Base-by-base conservation (phyloP, 176 grass and related monocot species). In the Eremochloa ophiuroides region DNA sequence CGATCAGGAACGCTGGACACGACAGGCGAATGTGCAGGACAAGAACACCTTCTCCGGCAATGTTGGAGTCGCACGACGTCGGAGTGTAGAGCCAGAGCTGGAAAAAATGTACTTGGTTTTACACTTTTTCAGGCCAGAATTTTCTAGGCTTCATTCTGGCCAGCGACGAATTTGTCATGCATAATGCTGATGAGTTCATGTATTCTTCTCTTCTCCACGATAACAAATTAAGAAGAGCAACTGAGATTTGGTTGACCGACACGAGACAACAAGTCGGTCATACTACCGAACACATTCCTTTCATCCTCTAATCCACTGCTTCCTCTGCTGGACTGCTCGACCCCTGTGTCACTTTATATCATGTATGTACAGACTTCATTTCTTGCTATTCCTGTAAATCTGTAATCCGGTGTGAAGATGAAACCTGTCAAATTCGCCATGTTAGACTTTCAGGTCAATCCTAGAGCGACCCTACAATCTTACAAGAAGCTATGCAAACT, bases 1-100 rank as follows among this genome's bases (percentile, higher is more conserved):
- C 26, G 68, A 38, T 48, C 68, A 6, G 26, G 50, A 25, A 69
- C 48, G 39, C 62, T 76, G 31, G 70, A 62, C 4, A n/a, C n/a
- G 66, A 58, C 4, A 3, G 62, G 12, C 23, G 10, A 34, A 12
- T 39, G 8, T 55, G 29, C 16, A 12, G 41, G 62, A 80, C 76
- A 33, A 47, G 62, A 25, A 43, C 87, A 18, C 69, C 68, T 13
- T 80, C 82, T 69, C 70, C 62, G 11, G 51, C 23, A 62, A 85
- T 28, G 63, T 26, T 56, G 29, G 63, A 51, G 35, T 13, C 41
- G 25, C 31, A 70, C 30, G 51, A 25, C 22, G 22, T 30, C 4
- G 56, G 82, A 27, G 59, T 69, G 53, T 56, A 50, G 74, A 51
- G 17, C 46, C n/a, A n/a, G n/a, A n/a, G n/a, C n/a, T 18, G 2